Conservation (phyloP, 768 basidiomycete species). For the Kwoniella sp. region DNA sequence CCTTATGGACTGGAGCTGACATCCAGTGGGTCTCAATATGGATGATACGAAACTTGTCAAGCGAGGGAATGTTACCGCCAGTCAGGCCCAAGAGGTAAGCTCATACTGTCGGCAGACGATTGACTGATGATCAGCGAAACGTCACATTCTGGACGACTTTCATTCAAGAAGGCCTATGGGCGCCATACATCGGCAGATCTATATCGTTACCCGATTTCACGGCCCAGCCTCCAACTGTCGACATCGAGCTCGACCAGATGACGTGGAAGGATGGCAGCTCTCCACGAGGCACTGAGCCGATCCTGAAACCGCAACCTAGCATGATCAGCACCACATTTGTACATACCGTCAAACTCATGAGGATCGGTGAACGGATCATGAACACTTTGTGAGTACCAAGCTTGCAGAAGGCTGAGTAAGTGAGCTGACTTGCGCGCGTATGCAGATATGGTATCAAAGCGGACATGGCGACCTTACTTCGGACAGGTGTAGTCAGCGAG, state of each 20-base stretch:
- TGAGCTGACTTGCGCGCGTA: background rate
- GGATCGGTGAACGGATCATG: conserved; percentile 46
- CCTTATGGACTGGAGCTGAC: conserved; percentile 8
- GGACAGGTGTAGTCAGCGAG: conserved; percentile 39
- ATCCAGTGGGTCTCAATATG: conserved; percentile 49
- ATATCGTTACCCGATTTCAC: conserved; percentile 41
- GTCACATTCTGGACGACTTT: conserved; percentile 48
- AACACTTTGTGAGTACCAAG: conserved; percentile 39
- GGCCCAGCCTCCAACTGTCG: conserved; percentile 34
- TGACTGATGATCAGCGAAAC: conserved; percentile 29
- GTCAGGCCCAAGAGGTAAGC: conserved; percentile 42
- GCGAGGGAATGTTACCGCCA: conserved; percentile 36
- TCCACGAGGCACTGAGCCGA: conserved; percentile 13
- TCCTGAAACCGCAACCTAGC: conserved; percentile 33
- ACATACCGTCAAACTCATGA: conserved; percentile 46
- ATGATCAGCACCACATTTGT: conserved; percentile 46
- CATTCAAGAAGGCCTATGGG: conserved; percentile 48
- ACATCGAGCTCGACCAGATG: conserved; percentile 39
- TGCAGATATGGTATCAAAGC: conserved; percentile 43
- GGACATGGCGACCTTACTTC: conserved; percentile 29
- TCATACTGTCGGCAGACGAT: background rate
- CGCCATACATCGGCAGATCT: conserved; percentile 46
- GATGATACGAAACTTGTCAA: conserved; percentile 38
- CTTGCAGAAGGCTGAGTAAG: background rate
- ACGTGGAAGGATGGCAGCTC: conserved; percentile 25